Conservation (phyloP, 2,329 filamentous ascomycete species). For the Colletotrichum eleusines region DNA sequence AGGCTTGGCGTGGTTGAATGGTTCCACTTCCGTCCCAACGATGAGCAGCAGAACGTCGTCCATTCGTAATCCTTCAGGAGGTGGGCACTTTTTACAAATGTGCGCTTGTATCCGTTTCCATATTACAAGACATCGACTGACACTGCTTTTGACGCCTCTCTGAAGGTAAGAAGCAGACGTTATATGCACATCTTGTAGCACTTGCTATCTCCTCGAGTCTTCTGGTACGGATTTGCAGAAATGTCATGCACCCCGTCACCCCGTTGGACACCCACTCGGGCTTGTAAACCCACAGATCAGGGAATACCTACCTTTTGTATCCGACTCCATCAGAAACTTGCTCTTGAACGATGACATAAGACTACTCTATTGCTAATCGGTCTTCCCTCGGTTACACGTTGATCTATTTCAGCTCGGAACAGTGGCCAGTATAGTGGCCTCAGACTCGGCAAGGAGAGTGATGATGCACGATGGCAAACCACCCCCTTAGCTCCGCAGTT, state of each 20-base stretch:
- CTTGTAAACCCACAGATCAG: background rate
- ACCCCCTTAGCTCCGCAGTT: background rate
- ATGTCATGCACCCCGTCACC: background rate
- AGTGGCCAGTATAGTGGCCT: background rate
- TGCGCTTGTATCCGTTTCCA: background rate
- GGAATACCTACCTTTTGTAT: background rate
- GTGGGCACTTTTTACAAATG: background rate
- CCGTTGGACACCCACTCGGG: background rate
- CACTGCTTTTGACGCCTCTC: background rate
- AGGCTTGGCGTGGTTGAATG: background rate
- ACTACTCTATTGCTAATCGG: background rate
- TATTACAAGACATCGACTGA: background rate
- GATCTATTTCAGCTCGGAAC: background rate
- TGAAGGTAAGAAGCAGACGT: background rate
- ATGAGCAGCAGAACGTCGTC: slow-evolving; percentile 25
- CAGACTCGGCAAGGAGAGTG: background rate
- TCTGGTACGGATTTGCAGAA: background rate
- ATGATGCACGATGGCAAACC: background rate
- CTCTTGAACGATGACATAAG: background rate
- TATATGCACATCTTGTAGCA: too few relatives aligned
- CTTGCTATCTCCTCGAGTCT: background rate
- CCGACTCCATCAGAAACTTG: background rate
- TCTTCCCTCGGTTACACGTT: background rate
- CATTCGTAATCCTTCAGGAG: background rate
- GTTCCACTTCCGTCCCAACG: slow-evolving; percentile 13